Base-by-base conservation (phyloP, 805 yeast species). In the Metschnikowia dekortorum region DNA sequence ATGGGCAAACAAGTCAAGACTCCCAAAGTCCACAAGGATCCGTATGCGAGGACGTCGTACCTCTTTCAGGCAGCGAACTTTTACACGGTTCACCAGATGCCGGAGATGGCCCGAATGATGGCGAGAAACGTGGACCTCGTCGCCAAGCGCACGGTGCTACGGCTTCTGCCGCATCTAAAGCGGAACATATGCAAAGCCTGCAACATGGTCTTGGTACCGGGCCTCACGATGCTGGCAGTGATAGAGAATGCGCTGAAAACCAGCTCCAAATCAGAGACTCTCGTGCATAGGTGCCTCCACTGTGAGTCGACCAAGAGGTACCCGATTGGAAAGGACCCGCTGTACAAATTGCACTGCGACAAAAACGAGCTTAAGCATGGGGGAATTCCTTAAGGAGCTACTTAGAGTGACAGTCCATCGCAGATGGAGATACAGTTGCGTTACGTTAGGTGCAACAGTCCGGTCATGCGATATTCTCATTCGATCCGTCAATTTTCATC, bases 151-250 rank as follows among this genome's bases (percentile, higher is more conserved):
- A 78, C 83, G 1, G 91, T 87, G 14, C 62, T 84, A 18, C 79
- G 84, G 53, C 62, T 85, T 30, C 76, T 85, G 37, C 90, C 91
- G 0, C 66, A 68, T 34, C 55, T 89, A 9, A 89, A 89, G 64
- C 72, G 96, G 56, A 73, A 78, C 0, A 61, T 84, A 13, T 89
- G 96, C 66, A 88, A 87, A 58, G 68, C 67, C 35, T 89, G 96
- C 64, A 67, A 77, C 41, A 63, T 81, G 8, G 52, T 78, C 8
- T 67, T 78, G 53, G 59, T 80, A 0, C 81, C 85, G 0, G 85
- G 83, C 0, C 46, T 70, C 14, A 73, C 76, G 16, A 59, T 76
- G 45, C 43, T 62, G 1, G 56, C 73, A 2, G 62, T 69, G 18
- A 49, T 84, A 1, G 71, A 66, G 33, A 81, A 83, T 58, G 46